A percentile compares a stretch with the other conserved stretches of the same genome.
phyloP scores from a whole-genome alignment of 202 grass and related monocot species.

The Setaria italica region DNA sequence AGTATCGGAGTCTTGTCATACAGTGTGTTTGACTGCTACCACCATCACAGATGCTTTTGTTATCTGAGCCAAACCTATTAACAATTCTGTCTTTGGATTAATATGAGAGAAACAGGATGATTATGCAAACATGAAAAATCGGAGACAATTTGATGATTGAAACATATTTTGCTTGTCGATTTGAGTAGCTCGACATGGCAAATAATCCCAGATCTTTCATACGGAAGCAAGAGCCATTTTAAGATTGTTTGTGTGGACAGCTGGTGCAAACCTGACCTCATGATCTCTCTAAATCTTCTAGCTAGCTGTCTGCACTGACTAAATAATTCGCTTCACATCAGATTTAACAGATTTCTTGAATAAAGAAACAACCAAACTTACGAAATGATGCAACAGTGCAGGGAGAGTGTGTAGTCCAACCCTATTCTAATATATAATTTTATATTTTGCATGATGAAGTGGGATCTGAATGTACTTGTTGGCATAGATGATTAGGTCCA shows the following conservation, averaged over 20 bases:
- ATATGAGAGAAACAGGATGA: neutral
- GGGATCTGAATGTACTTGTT: slow-evolving; percentile 46
- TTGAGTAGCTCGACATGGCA: slow-evolving; percentile 10
- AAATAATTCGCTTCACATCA: slow-evolving; percentile 39
- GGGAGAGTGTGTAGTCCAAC: slow-evolving; percentile 33
- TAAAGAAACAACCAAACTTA: slow-evolving; percentile 38
- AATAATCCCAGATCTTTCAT: slow-evolving; percentile 3
- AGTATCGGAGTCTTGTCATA: slow-evolving; percentile 1
- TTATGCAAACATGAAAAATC: neutral
- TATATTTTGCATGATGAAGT: slow-evolving; percentile 8
- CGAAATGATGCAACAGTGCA: slow-evolving; percentile 39
- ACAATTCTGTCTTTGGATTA: neutral
- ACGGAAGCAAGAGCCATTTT: slow-evolving; percentile 11
- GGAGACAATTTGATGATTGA: neutral
- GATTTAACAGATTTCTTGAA: slow-evolving; percentile 35
- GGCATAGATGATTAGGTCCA: slow-evolving; percentile 34
- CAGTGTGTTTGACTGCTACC: neutral
- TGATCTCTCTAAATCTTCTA: slow-evolving; percentile 39
- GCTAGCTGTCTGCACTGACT: slow-evolving; percentile 2
- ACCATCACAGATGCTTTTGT: neutral
- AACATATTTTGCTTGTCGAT: neutral
- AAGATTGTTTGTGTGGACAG: slow-evolving; percentile 19
- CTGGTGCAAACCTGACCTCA: slow-evolving; percentile 31
- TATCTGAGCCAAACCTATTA: slow-evolving; percentile 4
- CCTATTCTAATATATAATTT: slow-evolving; percentile 18